phyloP scores from a whole-genome alignment of 768 basidiomycete genomes.

The Krasilnikovozyma curviuscula region DNA sequence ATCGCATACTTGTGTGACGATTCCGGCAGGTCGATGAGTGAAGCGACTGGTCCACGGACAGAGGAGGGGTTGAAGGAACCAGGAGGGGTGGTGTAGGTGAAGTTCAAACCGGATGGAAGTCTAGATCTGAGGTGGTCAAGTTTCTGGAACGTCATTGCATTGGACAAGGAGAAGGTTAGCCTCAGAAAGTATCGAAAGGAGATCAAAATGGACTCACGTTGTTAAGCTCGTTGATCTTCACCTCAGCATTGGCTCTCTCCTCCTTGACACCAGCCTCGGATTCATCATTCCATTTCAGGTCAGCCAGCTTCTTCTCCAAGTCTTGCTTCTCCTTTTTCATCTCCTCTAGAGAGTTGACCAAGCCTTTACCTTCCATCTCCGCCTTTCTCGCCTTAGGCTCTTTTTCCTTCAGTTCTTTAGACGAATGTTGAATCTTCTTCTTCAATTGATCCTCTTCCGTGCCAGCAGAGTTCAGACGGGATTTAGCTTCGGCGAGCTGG shows the following conservation, averaged over 20 bases:
- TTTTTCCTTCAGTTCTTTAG: slow-evolving; percentile 59
- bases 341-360: slow-evolving; percentile 40
- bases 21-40: slow-evolving; percentile 55
- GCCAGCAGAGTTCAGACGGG: slow-evolving; percentile 48
- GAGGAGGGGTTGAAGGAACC: slow-evolving; percentile 62
- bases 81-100: slow-evolving; percentile 58
- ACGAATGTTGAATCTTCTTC: slow-evolving; percentile 50
- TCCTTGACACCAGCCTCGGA: slow-evolving; percentile 44
- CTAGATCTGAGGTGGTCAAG: slow-evolving; percentile 38
- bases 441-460: slow-evolving; percentile 72
- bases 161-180: neutral
- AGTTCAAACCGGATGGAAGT: slow-evolving; percentile 47
- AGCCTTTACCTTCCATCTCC: slow-evolving; percentile 62
- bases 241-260: slow-evolving; percentile 36
- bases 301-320: slow-evolving; percentile 35
- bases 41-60: slow-evolving; percentile 81
- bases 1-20: slow-evolving; percentile 60
- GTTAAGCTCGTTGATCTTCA: slow-evolving; percentile 37
- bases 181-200: neutral
- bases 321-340: slow-evolving; percentile 35
- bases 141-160: slow-evolving; percentile 9
- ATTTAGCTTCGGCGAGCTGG: slow-evolving; percentile 70
- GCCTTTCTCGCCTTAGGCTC: slow-evolving; percentile 64
- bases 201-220: slow-evolving; percentile 35
- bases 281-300: slow-evolving; percentile 56